Evolutionary conservation across 208 protist genomes (phyloP).

Genomic region (Acanthamoeba sp.): DNA sequence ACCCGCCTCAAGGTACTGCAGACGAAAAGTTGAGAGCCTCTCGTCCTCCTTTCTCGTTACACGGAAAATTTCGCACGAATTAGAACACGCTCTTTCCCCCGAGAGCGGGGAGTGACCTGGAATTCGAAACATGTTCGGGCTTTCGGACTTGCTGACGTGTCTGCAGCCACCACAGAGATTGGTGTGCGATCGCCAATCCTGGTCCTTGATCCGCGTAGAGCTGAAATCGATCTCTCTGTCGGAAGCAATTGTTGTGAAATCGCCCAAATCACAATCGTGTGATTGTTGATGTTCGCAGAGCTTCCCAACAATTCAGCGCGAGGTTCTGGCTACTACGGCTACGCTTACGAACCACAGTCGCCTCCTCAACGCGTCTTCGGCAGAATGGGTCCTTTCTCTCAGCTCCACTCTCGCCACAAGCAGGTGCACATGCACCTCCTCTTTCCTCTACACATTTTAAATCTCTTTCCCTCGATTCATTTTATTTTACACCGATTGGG

Average conservation of each 20-base stretch:
- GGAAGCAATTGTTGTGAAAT: neutral
- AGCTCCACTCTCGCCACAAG: conserved; percentile 33
- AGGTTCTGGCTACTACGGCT: neutral
- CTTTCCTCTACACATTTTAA: neutral
- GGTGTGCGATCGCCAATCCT: too few relatives aligned
- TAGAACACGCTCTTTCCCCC: too few relatives aligned
- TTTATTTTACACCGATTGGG: too few relatives aligned
- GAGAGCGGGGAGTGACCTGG: too few relatives aligned
- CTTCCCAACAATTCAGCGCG: neutral
- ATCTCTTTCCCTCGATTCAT: too few relatives aligned
- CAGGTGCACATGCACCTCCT: neutral
- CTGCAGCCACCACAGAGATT: too few relatives aligned
- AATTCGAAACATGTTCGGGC: too few relatives aligned
- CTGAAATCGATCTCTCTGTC: too few relatives aligned
- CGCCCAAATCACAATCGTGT: neutral
- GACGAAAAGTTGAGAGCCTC: conserved; percentile 2
- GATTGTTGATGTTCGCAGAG: conserved; percentile 37
- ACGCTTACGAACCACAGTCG: conserved; percentile 24
- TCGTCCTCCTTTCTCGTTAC: neutral
- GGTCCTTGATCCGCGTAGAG: too few relatives aligned
- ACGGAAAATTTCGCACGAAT: neutral
- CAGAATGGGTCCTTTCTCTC: conserved; percentile 31
- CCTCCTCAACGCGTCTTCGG: neutral
- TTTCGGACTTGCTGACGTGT: too few relatives aligned
- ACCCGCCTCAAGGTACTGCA: neutral